These are phyloP conservation scores for Aspergillus affinis DNA, from an alignment of 495 filamentous ascomycete species.

Conservation along the genomic window DNA sequence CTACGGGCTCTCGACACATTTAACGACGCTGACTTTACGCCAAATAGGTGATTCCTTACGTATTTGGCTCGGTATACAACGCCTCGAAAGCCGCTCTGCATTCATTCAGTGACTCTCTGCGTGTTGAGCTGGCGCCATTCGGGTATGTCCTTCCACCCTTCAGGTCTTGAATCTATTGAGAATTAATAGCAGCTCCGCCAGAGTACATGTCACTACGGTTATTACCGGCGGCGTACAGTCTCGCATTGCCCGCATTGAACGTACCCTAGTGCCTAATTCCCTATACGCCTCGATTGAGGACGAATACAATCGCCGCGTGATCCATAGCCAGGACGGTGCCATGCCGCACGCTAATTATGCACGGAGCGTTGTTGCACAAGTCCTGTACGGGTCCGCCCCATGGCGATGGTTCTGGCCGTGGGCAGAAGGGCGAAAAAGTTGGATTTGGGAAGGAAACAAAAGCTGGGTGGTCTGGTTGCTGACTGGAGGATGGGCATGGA, in stretches of 20 bases:
- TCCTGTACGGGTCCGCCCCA: constrained; percentile 46
- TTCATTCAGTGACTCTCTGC: constrained; percentile 58
- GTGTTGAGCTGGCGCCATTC: constrained; percentile 52
- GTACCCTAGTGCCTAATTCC: constrained; percentile 45
- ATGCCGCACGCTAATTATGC: constrained; percentile 57
- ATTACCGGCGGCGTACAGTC: constrained; percentile 63
- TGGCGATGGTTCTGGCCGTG: constrained; percentile 51
- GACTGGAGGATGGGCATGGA: constrained; percentile 43
- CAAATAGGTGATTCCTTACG: constrained; percentile 49
- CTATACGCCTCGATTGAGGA: constrained; percentile 53
- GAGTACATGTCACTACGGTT: constrained; percentile 54
- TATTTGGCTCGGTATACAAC: constrained; percentile 60
- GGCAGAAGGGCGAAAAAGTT: constrained; percentile 41
- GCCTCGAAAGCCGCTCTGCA: constrained; percentile 65
- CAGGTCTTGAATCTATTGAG: not conserved
- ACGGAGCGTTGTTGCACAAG: constrained; percentile 52
- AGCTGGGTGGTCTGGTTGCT: constrained; percentile 52
- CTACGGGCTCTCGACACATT: not conserved
- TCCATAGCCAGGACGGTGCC: constrained; percentile 56
- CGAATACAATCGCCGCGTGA: constrained; percentile 52
- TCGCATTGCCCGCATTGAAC: constrained; percentile 54
- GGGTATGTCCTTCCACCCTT: constrained; percentile 28
- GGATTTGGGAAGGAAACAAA: constrained; percentile 55
- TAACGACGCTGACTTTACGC: constrained; percentile 1
- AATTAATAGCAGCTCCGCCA: constrained; percentile 12